phyloP scores from a whole-genome alignment of 208 protist species.

The Crithidia acanthocephali region DNA sequence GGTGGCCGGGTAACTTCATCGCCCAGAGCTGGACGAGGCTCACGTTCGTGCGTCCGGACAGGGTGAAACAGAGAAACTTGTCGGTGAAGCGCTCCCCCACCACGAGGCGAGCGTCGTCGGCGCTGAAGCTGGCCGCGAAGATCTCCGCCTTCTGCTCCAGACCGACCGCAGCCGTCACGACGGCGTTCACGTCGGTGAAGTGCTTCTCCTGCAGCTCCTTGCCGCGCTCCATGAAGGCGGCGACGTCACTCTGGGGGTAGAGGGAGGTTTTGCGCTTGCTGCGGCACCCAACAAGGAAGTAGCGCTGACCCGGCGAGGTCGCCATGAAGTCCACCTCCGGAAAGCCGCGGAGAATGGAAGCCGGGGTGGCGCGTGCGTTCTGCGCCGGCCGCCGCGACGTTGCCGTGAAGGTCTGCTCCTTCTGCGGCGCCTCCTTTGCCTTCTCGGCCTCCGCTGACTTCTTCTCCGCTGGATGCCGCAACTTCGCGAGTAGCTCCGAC shows the following conservation, averaged over 20 bases:
- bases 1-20: slow-evolving; percentile 65
- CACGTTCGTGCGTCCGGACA: slow-evolving; percentile 46
- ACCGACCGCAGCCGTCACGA: slow-evolving; percentile 38
- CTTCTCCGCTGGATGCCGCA: background rate
- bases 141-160: slow-evolving; percentile 61
- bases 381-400: slow-evolving; percentile 30
- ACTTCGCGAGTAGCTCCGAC: slow-evolving; percentile 16
- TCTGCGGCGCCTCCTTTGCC: background rate
- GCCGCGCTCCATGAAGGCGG: slow-evolving; percentile 51
- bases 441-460: background rate
- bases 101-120: slow-evolving; percentile 55
- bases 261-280: slow-evolving; percentile 63
- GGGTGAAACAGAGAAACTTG: slow-evolving; percentile 58
- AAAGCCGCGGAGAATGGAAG: slow-evolving; percentile 60
- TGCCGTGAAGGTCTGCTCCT: slow-evolving; percentile 21
- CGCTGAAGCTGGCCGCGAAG: slow-evolving; percentile 55
- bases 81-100: slow-evolving; percentile 73
- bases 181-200: slow-evolving; percentile 47
- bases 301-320: slow-evolving; percentile 63
- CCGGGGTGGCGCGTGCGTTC: slow-evolving; percentile 28
- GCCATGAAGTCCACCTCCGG: slow-evolving; percentile 66
- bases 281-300: slow-evolving; percentile 67
- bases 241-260: slow-evolving; percentile 53
- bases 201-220: slow-evolving; percentile 65
- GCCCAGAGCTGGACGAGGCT: slow-evolving; percentile 40